Evolutionary conservation across 305 asterid genomes (phyloP).

Genomic region (Rubia occidens): DNA sequence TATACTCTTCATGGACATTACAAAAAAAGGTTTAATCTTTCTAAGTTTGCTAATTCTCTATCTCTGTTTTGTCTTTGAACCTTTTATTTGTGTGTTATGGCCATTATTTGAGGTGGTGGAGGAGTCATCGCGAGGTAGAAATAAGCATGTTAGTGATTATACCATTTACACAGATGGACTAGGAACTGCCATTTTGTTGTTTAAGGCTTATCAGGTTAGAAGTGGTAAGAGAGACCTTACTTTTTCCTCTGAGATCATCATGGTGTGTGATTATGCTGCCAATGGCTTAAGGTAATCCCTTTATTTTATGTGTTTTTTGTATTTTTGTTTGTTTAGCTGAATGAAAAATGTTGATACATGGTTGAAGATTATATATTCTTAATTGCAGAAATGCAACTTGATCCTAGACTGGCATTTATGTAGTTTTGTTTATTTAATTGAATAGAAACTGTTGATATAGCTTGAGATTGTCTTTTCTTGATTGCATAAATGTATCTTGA

Average conservation of each 20-base stretch:
- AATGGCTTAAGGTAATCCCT: slow-evolving; percentile 42
- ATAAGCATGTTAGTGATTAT: too few relatives aligned
- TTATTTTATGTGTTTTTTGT: neutral
- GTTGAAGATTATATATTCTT: neutral
- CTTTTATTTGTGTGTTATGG: neutral
- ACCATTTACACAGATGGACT: too few relatives aligned
- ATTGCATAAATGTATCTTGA: too few relatives aligned
- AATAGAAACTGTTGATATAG: neutral
- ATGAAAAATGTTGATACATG: neutral
- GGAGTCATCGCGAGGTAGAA: too few relatives aligned
- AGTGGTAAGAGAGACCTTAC: slow-evolving; percentile 44
- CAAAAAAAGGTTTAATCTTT: slow-evolving; percentile 28
- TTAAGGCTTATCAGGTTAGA: slow-evolving; percentile 57
- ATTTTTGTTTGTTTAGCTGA: neutral
- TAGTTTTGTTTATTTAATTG: neutral
- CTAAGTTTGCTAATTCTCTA: neutral
- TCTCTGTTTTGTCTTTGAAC: too few relatives aligned
- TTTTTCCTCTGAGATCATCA: slow-evolving; percentile 48
- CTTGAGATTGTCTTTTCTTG: neutral
- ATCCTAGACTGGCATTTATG: neutral
- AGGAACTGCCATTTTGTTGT: slow-evolving; percentile 74
- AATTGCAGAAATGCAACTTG: neutral
- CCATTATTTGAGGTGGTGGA: too few relatives aligned
- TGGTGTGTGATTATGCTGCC: slow-evolving; percentile 53
- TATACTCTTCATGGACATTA: too few relatives aligned